Percentiles rank a stretch among this genome's conserved stretches.
These are phyloP conservation scores for Metschnikowia dekortorum DNA, from an alignment of 805 yeast genomes.

Conservation along the genomic window DNA sequence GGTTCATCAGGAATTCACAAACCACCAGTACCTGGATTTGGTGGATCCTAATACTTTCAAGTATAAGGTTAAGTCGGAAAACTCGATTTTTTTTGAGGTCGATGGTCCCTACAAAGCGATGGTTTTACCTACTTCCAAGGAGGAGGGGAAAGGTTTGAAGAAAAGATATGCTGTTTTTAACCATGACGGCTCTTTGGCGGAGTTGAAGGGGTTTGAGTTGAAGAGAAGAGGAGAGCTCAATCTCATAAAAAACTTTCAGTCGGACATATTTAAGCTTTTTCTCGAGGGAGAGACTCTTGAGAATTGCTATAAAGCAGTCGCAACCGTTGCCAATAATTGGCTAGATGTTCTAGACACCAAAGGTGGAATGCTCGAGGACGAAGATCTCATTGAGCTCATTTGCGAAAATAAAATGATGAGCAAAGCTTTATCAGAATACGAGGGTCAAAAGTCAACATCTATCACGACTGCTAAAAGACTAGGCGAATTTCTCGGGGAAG, in stretches of 20 bases:
- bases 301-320: slow-evolving; percentile 82
- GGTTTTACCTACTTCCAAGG: slow-evolving; percentile 95
- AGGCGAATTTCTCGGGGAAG: slow-evolving; percentile 92
- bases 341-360: slow-evolving; percentile 84
- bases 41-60: slow-evolving; percentile 62
- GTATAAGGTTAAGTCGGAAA: slow-evolving; percentile 79
- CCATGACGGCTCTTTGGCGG: slow-evolving; percentile 90
- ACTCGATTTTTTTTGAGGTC: slow-evolving; percentile 94
- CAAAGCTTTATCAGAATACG: slow-evolving; percentile 84
- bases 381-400: slow-evolving; percentile 88
- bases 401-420: slow-evolving; percentile 97
- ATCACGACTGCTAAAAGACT: slow-evolving; percentile 91
- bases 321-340: slow-evolving; percentile 93
- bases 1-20: slow-evolving; percentile 88
- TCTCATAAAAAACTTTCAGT: slow-evolving; percentile 88
- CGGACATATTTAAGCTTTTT: slow-evolving; percentile 88
- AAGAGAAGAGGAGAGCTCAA: slow-evolving; percentile 96
- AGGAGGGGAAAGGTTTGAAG: slow-evolving; percentile 94
- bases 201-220: slow-evolving; percentile 92
- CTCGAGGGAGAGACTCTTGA: slow-evolving; percentile 79
- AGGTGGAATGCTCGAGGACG: slow-evolving; percentile 86
- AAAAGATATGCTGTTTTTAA: slow-evolving; percentile 97
- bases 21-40: slow-evolving; percentile 88
- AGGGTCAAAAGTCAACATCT: slow-evolving; percentile 85
- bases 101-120: slow-evolving; percentile 98